Base-by-base conservation (phyloP, 768 basidiomycete species). In the Pleurotus pulmonarius region DNA sequence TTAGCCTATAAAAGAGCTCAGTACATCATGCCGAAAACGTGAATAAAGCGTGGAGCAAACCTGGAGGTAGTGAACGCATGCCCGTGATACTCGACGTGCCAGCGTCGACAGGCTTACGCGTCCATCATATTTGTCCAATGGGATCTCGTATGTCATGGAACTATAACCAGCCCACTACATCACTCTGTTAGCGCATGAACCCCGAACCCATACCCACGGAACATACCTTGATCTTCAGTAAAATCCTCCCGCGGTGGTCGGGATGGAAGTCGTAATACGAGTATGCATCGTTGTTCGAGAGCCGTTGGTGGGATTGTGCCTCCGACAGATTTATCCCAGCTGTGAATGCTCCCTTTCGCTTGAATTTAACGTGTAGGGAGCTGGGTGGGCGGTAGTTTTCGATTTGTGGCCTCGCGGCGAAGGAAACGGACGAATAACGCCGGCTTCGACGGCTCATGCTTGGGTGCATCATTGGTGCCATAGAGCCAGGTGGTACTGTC, bases 11-110 rank as follows among this genome's bases (percentile, higher is more conserved):
- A 48, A 24, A 24, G n/a, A 38, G 53, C 11, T 9, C 24, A 58
- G 60, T 22, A 25, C 49, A 37, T 37, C 12, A 20, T 46, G 51
- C 46, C 48, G 45, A 34, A 41, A 59, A 26, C 38, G 34, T 53
- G 54, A 59, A 25, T 16, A 43, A 38, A 54, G n/a, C 44, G 48
- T 56, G 57, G 41, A 53, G 47, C 65, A 65, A 64, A 82, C 88
- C 80, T 89, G 86, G 55, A 90, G 76, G 67, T 87, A 90, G 65
- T 90, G 88, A 49, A 86, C 77, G 67, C 85, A 86, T 47, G 86
- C 87, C 59, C 88, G 77, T 13, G 83, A 83, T 47, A 87, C 81
- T 54, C 88, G 77, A 63, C 88, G 77, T 47, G 84, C 83, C 25
- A 90, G 78, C 4, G 86, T 85, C 67, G 83, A 78, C 37, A 90